Evolutionary conservation across 1,139 yeast species (phyloP).

Genomic region (Candida glucosophila): DNA sequence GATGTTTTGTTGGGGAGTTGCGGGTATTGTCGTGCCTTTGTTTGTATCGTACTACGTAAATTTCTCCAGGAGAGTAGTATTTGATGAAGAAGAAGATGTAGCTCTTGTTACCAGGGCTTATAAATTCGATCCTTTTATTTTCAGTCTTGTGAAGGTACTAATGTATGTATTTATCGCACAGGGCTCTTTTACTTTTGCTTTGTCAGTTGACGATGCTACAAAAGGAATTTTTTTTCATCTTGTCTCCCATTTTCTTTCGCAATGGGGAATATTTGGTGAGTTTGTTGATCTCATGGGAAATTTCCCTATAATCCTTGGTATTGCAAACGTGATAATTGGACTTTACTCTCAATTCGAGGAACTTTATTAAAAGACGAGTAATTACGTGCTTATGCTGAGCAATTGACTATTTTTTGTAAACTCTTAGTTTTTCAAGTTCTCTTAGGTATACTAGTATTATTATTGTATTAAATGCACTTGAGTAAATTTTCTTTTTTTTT

Average conservation of each 20-base stretch:
- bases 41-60: constrained; percentile 42
- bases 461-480: neutral
- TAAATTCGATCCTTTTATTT: constrained; percentile 49
- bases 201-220: constrained; percentile 19
- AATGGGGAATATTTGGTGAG: constrained; percentile 28
- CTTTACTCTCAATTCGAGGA: constrained; percentile 45
- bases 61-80: constrained; percentile 40
- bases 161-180: constrained; percentile 34
- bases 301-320: constrained; percentile 40
- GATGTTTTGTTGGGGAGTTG: constrained; percentile 30
- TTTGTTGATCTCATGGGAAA: constrained; percentile 34
- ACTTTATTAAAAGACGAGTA: constrained; percentile 12
- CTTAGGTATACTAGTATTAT: neutral
- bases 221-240: constrained; percentile 29
- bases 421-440: neutral
- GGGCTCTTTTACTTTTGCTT: constrained; percentile 18
- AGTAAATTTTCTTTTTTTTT: neutral
- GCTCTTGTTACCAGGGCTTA: constrained; percentile 27
- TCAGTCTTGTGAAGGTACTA: constrained; percentile 43
- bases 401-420: constrained; percentile 1
- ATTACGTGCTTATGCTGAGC: neutral
- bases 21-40: constrained; percentile 37
- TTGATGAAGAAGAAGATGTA: constrained; percentile 28
- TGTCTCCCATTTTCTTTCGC: constrained; percentile 26
- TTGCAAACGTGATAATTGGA: constrained; percentile 40